Conservation (phyloP, 768 basidiomycete genomes). For the Lactifluus pinguis region DNA sequence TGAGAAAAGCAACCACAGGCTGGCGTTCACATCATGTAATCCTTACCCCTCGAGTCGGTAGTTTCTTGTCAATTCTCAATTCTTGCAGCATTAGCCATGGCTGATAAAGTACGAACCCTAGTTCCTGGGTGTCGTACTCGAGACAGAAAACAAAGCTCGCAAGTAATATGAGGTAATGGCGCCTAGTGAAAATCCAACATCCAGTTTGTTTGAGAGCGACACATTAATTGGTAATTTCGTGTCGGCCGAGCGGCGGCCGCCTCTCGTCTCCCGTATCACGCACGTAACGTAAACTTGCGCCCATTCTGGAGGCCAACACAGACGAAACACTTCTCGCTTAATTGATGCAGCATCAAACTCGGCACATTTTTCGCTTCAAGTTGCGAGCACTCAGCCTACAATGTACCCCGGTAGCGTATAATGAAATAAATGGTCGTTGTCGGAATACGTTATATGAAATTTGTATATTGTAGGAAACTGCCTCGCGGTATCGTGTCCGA, state of each 20-base stretch:
- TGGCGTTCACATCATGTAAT: neutral
- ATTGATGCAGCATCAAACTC: neutral
- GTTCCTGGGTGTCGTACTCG: too few relatives aligned
- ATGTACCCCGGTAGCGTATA: too few relatives aligned
- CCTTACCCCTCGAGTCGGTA: too few relatives aligned
- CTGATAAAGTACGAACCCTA: too few relatives aligned
- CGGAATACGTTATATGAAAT: neutral
- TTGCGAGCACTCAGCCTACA: neutral
- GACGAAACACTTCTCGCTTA: neutral
- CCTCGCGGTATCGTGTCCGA: neutral
- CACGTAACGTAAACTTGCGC: neutral
- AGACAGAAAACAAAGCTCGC: too few relatives aligned
- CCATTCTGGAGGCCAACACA: neutral
- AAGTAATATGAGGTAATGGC: too few relatives aligned
- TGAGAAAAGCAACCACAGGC: neutral
- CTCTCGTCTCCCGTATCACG: neutral
- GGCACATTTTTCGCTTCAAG: neutral
- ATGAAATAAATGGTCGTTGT: neutral
- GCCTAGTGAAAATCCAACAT: too few relatives aligned
- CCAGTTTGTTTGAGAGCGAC: neutral
- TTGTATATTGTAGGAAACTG: neutral
- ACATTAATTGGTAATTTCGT: neutral
- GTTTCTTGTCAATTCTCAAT: too few relatives aligned
- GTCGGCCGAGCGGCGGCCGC: neutral
- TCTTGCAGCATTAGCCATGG: too few relatives aligned